phyloP scores from a whole-genome alignment of 495 filamentous ascomycete genomes.

The Talaromyces wortmannii region DNA sequence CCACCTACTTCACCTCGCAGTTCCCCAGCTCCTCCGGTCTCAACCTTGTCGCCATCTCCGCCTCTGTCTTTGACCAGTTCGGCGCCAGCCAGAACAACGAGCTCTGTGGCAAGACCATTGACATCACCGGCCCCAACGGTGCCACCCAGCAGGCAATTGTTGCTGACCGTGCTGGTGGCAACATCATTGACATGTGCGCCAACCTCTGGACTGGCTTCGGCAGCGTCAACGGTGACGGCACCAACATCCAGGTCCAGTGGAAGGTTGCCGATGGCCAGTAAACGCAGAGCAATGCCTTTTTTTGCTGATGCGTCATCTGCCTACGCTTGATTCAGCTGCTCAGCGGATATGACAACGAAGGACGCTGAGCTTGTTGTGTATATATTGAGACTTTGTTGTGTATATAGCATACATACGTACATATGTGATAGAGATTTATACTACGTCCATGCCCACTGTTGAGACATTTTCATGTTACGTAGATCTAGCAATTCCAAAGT shows the following conservation, averaged over 20 bases:
- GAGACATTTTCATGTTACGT: too few relatives aligned
- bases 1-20: constrained; percentile 3
- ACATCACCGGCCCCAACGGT: constrained; percentile 4
- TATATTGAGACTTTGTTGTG: too few relatives aligned
- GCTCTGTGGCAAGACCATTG: constrained; percentile 4
- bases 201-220: constrained; percentile 1
- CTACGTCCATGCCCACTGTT: too few relatives aligned
- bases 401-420: too few relatives aligned
- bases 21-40: not conserved
- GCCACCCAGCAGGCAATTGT: constrained; percentile 1
- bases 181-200: constrained; percentile 5
- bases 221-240: constrained; percentile 1
- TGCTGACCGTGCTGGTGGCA: constrained; percentile 2
- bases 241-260: constrained; percentile 1
- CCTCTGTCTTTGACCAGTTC: constrained; percentile 3
- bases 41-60: not conserved
- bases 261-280: not conserved
- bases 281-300: too few relatives aligned
- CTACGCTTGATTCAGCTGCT: too few relatives aligned
- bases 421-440: too few relatives aligned
- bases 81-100: constrained; percentile 1
- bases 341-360: too few relatives aligned
- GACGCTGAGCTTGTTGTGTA: too few relatives aligned
- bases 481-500: too few relatives aligned
- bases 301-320: too few relatives aligned